Conservation (phyloP, 2,329 filamentous ascomycete species). For the Claviceps capensis region DNA sequence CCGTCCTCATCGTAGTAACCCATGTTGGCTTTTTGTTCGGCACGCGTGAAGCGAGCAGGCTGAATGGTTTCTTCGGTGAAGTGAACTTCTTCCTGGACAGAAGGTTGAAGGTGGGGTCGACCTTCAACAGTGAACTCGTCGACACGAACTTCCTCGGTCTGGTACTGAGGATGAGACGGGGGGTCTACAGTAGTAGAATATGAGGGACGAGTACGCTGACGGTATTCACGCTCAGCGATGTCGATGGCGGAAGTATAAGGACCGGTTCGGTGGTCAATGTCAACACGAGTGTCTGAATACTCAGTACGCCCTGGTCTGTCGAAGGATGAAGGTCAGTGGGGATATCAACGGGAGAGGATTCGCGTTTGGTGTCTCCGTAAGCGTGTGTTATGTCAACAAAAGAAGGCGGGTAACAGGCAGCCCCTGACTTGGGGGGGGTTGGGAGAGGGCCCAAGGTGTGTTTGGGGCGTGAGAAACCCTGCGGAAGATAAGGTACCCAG, state of each 20-base stretch:
- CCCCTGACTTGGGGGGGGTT: slow-evolving; percentile 11
- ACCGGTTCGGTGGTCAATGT: slow-evolving; percentile 43
- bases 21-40: slow-evolving; percentile 41
- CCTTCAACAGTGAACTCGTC: slow-evolving; percentile 27
- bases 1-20: slow-evolving; percentile 52
- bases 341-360: slow-evolving; percentile 6
- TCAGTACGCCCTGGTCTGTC: slow-evolving; percentile 23
- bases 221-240: slow-evolving; percentile 52
- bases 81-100: slow-evolving; percentile 42
- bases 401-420: slow-evolving; percentile 4
- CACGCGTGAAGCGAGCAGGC: slow-evolving; percentile 28
- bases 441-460: not conserved
- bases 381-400: slow-evolving; percentile 12
- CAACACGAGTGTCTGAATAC: slow-evolving; percentile 52
- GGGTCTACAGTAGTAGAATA: slow-evolving; percentile 25
- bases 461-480: slow-evolving; percentile 2
- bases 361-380: slow-evolving; percentile 12
- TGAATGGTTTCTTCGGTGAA: slow-evolving; percentile 55
- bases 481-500: slow-evolving; percentile 4
- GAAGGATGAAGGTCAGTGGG: slow-evolving; percentile 6
- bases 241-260: slow-evolving; percentile 41
- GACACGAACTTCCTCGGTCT: slow-evolving; percentile 14
- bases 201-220: slow-evolving; percentile 42
- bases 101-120: slow-evolving; percentile 22
- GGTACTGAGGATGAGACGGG: slow-evolving; percentile 19